Evolutionary conservation across 176 grass and related monocot species (phyloP).

Genomic region (Oryza officinalis): DNA sequence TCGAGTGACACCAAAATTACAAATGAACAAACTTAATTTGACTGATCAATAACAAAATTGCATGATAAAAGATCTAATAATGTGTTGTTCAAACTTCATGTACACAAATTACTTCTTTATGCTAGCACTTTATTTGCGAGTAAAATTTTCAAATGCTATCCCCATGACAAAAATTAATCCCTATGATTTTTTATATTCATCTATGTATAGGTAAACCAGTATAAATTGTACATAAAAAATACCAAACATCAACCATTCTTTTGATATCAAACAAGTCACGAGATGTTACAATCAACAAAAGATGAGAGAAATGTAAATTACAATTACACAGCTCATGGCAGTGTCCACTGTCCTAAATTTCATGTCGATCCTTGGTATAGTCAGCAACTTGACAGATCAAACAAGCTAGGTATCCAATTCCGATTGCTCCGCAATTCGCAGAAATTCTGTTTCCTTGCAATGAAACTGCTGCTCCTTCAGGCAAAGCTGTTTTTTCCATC

Average conservation of each 20-base stretch:
- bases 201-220: too few species aligned
- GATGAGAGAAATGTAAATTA: slow-evolving; percentile 38
- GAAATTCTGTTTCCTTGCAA: slow-evolving; percentile 5
- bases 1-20: too few species aligned
- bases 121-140: too few species aligned
- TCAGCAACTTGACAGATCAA: slow-evolving; percentile 38
- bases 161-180: too few species aligned
- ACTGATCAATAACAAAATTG: too few species aligned
- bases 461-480: slow-evolving; percentile 37
- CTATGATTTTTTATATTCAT: too few species aligned
- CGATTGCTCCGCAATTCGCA: slow-evolving; percentile 21
- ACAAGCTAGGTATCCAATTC: slow-evolving; percentile 28
- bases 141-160: too few species aligned
- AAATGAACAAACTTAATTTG: too few species aligned
- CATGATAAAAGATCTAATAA: too few species aligned
- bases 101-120: too few species aligned
- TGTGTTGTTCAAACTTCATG: too few species aligned
- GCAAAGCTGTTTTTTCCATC: slow-evolving; percentile 28
- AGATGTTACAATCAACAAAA: slow-evolving; percentile 43
- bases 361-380: slow-evolving; percentile 16
- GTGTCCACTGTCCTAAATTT: slow-evolving; percentile 29
- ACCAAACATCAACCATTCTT: slow-evolving; percentile 36
- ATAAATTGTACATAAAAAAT: slow-evolving; percentile 50
- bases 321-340: slow-evolving; percentile 35
- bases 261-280: slow-evolving; percentile 30